Evolutionary conservation across 1,139 yeast species (phyloP).

Genomic region (Zygotorulaspora mrakii): DNA sequence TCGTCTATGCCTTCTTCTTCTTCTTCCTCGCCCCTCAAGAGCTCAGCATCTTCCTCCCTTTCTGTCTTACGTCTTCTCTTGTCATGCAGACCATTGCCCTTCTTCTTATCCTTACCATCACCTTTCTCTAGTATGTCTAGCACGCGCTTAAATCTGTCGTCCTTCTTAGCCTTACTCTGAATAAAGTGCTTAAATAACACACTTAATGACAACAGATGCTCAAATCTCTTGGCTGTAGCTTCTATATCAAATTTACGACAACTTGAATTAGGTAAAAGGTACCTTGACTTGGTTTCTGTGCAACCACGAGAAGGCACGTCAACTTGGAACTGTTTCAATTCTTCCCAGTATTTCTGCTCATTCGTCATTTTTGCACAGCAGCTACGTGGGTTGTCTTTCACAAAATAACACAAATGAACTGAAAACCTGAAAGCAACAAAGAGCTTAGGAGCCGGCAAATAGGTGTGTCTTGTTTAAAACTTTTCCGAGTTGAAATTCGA

Average conservation of each 20-base stretch:
- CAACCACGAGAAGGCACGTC: slow-evolving; percentile 25
- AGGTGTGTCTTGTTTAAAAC: slow-evolving; percentile 2
- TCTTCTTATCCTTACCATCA: slow-evolving; percentile 31
- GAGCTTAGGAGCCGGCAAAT: too few species aligned
- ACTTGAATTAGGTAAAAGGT: slow-evolving; percentile 49
- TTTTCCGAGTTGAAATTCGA: slow-evolving; percentile 1
- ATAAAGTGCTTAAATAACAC: slow-evolving; percentile 87
- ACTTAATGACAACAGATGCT: slow-evolving; percentile 75
- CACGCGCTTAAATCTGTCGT: slow-evolving; percentile 57
- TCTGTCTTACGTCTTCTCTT: slow-evolving; percentile 63
- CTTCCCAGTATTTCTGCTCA: slow-evolving; percentile 30
- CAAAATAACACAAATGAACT: too few species aligned
- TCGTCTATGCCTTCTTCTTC: slow-evolving; percentile 42
- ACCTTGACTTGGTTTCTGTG: slow-evolving; percentile 40
- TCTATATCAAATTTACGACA: slow-evolving; percentile 51
- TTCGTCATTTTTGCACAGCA: slow-evolving; percentile 16
- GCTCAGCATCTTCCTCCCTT: slow-evolving; percentile 89
- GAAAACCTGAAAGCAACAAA: too few species aligned
- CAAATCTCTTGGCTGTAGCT: slow-evolving; percentile 76
- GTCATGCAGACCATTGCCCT: slow-evolving; percentile 32
- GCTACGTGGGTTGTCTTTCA: background rate
- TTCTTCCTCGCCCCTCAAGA: slow-evolving; percentile 72
- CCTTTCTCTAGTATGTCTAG: slow-evolving; percentile 51
- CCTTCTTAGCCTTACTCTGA: slow-evolving; percentile 73
- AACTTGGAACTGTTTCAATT: slow-evolving; percentile 32